Evolutionary conservation across 2,329 filamentous ascomycete species (phyloP), one percentile per base, ranked within the genome.

Genomic region (Exserohilum rostratum): DNA sequence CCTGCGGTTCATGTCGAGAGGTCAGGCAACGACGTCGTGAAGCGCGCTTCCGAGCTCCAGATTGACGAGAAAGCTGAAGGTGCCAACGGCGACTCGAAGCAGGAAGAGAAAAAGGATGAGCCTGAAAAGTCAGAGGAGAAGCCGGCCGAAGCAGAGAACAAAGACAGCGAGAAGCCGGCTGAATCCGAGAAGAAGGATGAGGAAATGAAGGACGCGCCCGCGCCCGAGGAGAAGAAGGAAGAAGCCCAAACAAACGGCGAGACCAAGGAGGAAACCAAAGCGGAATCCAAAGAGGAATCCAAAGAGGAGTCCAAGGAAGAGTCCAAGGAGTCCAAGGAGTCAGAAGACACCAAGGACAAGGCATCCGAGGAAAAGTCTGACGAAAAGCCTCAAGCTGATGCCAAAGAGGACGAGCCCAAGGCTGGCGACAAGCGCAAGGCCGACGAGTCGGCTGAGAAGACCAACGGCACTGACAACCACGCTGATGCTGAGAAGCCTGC

Each of bases 21-120:
- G 40, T 77, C 79, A 12, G 85, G 86, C 43, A 87, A 88, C 64
- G 85, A 88, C 69, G 85, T 87, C 17, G 85, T 87, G 47, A 87
- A 88, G 76, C 80, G 79, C 58, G 83, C 85, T 11, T 82, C 79
- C 38, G 86, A 88, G 73, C 75, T 88, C 25, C 79, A 81, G 3
- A 77, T 87, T 30, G 83, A 86, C 52, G 68, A 82, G 62, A 74
- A 75, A 62, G 70, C 70, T 35, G 66, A 69, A 27, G 72, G 67
- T 15, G 64, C 56, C 56, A 73, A 78, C 51, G 70, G 77, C 55
- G 70, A 69, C n/a, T 63, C 72, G 39, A 68, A 75, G 62, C 60
- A 68, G 58, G 60, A 71, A 54, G 59, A 70, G 27, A 62, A 69
- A 46, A 52, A 61, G 40, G 62, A 54, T 29, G 61, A 64, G 42